Conservation (phyloP, 2,329 filamentous ascomycete species). For the Pestalotiopsis sp. region DNA sequence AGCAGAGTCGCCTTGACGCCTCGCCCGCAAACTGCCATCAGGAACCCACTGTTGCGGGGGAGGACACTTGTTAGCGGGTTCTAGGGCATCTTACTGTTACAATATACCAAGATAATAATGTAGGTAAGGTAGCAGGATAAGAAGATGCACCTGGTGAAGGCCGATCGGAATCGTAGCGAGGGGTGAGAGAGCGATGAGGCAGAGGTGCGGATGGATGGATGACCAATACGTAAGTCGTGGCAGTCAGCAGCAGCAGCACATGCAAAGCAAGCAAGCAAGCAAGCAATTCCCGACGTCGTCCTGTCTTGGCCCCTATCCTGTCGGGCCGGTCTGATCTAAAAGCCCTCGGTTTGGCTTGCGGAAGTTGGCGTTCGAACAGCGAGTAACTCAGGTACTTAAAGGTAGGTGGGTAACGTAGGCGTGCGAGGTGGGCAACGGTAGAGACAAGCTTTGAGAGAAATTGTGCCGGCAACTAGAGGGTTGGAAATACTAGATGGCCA, state of each 20-base stretch:
- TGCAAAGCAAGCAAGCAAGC: not conserved
- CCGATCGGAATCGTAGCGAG: not conserved
- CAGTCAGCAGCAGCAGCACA: not conserved
- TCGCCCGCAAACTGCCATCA: not conserved
- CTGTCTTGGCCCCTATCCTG: conserved; percentile 5
- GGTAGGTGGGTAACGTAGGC: not conserved
- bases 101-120: not conserved
- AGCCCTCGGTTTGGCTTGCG: not conserved
- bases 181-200: not conserved
- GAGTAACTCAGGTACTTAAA: not conserved
- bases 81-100: not conserved
- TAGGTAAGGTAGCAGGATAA: not conserved
- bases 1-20: not conserved
- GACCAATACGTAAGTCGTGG: conserved; percentile 11
- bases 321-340: conserved; percentile 1
- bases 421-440: not conserved
- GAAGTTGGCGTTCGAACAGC: not conserved
- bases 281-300: not conserved
- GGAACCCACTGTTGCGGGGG: not conserved
- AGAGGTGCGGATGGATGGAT: not conserved
- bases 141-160: not conserved
- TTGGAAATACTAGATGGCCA: not conserved
- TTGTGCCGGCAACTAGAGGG: not conserved
- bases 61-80: not conserved
- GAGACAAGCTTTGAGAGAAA: not conserved